These are phyloP conservation scores for Sporothrix mexicana DNA, from an alignment of 2,329 filamentous ascomycete species.

Conservation along the genomic window DNA sequence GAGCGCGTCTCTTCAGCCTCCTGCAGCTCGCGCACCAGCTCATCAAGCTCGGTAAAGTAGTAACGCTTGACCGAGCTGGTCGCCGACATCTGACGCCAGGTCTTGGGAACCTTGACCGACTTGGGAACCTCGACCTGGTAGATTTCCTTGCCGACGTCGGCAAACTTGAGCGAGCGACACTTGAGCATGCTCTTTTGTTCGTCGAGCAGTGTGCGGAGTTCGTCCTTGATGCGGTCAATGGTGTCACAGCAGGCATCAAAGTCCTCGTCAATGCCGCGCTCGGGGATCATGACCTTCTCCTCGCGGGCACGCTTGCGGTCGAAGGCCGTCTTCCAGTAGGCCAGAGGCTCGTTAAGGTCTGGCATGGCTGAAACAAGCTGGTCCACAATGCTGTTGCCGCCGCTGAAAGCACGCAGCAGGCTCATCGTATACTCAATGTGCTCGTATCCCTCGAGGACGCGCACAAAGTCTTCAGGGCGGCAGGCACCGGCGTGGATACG, in stretches of 20 bases:
- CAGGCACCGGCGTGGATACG: conserved; percentile 92
- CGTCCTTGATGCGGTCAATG: conserved; percentile 75
- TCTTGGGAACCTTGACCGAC: conserved; percentile 79
- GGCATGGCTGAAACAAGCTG: conserved; percentile 87
- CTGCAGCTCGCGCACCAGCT: conserved; percentile 83
- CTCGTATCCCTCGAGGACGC: conserved; percentile 93
- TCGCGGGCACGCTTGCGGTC: conserved; percentile 80
- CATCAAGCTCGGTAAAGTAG: conserved; percentile 84
- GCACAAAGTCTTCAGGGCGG: conserved; percentile 88
- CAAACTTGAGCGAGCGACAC: conserved; percentile 73
- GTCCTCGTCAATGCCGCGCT: conserved; percentile 85
- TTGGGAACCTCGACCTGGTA: conserved; percentile 95
- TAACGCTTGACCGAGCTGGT: conserved; percentile 90
- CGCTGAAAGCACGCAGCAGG: conserved; percentile 73
- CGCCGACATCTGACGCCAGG: conserved; percentile 96
- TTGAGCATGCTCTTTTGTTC: conserved; percentile 75
- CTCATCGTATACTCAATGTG: conserved; percentile 95
- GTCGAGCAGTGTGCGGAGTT: conserved; percentile 73
- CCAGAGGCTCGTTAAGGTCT: conserved; percentile 73
- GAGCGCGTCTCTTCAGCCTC: conserved; percentile 93
- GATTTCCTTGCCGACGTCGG: conserved; percentile 93
- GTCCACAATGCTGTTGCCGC: conserved; percentile 83
- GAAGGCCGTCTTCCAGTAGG: conserved; percentile 91
- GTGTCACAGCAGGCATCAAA: conserved; percentile 83
- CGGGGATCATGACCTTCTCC: conserved; percentile 81